Conservation (phyloP, 2,329 filamentous ascomycete genomes). For the Helotiales sp. region DNA sequence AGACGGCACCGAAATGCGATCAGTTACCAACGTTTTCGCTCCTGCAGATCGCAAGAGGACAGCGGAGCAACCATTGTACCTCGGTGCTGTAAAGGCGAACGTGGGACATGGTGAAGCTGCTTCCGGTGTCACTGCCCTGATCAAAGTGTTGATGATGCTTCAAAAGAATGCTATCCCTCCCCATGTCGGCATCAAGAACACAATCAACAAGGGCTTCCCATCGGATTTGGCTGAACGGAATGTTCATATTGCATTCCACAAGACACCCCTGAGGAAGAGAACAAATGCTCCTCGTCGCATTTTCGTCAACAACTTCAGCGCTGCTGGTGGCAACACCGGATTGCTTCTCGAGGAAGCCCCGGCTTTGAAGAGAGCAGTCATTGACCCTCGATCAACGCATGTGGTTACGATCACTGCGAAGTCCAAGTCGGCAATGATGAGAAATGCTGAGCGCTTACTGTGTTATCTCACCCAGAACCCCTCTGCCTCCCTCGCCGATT, state of each 20-base stretch:
- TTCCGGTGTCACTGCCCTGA: constrained; percentile 43
- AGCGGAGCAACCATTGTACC: constrained; percentile 55
- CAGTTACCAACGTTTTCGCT: constrained; percentile 70
- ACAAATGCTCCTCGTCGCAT: constrained; percentile 45
- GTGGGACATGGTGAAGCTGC: constrained; percentile 45
- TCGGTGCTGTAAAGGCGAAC: constrained; percentile 45
- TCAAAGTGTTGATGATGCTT: constrained; percentile 44
- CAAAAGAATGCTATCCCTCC: constrained; percentile 42
- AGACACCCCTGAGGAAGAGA: constrained; percentile 44
- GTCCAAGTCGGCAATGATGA: constrained; percentile 35
- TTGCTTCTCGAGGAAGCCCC: constrained; percentile 42
- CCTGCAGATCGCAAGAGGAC: constrained; percentile 55
- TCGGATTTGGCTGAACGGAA: constrained; percentile 46
- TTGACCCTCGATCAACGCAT: constrained; percentile 52
- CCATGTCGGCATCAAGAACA: constrained; percentile 41
- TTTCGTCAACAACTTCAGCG: constrained; percentile 53
- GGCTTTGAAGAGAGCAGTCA: constrained; percentile 40
- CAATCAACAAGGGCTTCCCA: constrained; percentile 45
- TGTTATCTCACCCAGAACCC: constrained; percentile 36
- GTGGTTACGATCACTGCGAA: constrained; percentile 56
- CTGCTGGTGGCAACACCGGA: constrained; percentile 42
- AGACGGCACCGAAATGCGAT: constrained; percentile 81
- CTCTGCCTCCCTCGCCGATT: constrained; percentile 32
- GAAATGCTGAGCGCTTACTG: constrained; percentile 37
- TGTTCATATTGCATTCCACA: constrained; percentile 38